phyloP scores from a whole-genome alignment of 169 alveolate genomes.

The Babesia divergens region DNA sequence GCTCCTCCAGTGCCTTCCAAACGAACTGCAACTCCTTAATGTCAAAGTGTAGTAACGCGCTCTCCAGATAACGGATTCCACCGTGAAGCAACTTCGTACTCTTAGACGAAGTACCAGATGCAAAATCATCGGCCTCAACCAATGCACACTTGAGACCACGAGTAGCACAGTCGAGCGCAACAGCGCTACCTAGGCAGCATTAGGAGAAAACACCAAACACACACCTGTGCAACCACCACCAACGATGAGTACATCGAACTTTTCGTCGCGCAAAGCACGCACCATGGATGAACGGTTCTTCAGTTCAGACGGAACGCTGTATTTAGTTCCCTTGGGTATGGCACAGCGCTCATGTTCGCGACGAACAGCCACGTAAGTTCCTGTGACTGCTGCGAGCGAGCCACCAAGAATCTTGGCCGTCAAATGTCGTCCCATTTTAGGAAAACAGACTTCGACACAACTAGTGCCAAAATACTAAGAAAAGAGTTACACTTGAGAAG shows the following conservation, averaged over 20 bases:
- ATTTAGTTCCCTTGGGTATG: conserved; percentile 68
- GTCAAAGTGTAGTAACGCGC: conserved; percentile 79
- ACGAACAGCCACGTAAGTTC: conserved; percentile 52
- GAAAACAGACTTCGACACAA: not conserved
- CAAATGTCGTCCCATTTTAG: conserved; percentile 30
- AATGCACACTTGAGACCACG: conserved; percentile 90
- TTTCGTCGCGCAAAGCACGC: conserved; percentile 59
- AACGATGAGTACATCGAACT: conserved; percentile 82
- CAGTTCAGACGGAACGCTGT: conserved; percentile 52
- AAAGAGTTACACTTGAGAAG: no score
- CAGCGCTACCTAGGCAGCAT: conserved; percentile 71
- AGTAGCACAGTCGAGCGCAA: conserved; percentile 90
- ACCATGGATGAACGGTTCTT: conserved; percentile 68
- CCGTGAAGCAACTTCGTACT: conserved; percentile 94
- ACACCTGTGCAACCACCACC: conserved; percentile 90
- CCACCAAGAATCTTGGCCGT: conserved; percentile 51
- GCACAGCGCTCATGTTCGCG: conserved; percentile 66
- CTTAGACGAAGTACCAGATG: conserved; percentile 91
- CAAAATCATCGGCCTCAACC: conserved; percentile 89
- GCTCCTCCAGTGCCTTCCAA: conserved; percentile 89
- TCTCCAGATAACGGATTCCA: conserved; percentile 90
- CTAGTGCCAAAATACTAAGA: no score
- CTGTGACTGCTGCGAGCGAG: conserved; percentile 50
- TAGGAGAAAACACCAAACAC: conserved; percentile 33
- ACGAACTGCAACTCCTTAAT: conserved; percentile 79